Base-by-base conservation (phyloP, 202 grass and related monocot genomes). In the Elaeis oleifera region DNA sequence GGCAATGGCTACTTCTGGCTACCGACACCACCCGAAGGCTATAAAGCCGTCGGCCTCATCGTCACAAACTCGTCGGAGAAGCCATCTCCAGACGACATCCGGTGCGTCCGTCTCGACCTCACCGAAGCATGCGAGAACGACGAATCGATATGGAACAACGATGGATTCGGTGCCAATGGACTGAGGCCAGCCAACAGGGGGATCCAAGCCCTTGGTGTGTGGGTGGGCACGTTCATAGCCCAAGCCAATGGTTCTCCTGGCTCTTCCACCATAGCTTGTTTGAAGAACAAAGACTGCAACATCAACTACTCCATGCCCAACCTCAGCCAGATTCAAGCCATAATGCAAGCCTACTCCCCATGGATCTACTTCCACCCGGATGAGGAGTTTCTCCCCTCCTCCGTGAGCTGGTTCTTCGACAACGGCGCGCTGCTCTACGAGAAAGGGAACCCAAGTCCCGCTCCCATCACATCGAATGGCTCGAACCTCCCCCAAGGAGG, bases 401-500 rank as follows among this genome's bases (percentile, higher is more conserved):
- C 91, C 1, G 84, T 85, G 23, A 39, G 67, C 39, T 91, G 87
- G 91, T 96, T 86, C 63, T 91, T 96, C 84, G 66, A 80, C 57
- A 91, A 91, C 62, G 91, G 79, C 18, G 84, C 87, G 1, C 69
- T 91, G 21, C 54, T 96, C 49, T 91, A 86, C 77, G 73, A 91
- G 55, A 96, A 84, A 51, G 87, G 70, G 24, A 77, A 50, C 67
- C 63, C 23, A 31, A 65, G 22, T 1, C 77, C 87, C 9, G 74
- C 70, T 2, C 79, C 74, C 17, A 81, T 97, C 51, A 50, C 75
- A 51, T 52, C 76, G 50, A 77, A 91, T 18, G 87, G 87, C 9
- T 83, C 81, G 5, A 97, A 91, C 75, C 92, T 96, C 20, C 87
- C 87, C 6, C 92, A 81, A 17, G 81, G 79, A 0, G 79, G 92